These are phyloP conservation scores for Flaveria bidentis DNA, from an alignment of 129 eudicot species.

Conservation along the genomic window DNA sequence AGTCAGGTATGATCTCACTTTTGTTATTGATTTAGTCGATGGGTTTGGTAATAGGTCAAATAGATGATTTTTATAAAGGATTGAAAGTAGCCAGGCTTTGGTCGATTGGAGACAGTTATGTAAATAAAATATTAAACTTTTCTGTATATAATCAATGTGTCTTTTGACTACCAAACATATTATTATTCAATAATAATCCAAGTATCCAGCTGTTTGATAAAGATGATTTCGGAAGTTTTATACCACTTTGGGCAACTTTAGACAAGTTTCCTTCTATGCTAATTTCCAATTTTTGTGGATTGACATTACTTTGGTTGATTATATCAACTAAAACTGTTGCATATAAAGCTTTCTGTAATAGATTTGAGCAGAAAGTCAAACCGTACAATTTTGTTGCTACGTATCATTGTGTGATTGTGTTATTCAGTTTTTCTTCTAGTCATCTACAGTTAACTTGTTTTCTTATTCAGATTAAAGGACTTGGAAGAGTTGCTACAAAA, in stretches of 20 bases:
- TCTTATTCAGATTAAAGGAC: conserved; percentile 60
- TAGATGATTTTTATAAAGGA: not conserved
- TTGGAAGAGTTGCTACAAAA: conserved; percentile 72
- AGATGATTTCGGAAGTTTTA: no score
- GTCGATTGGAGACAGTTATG: not conserved
- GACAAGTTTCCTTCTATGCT: not conserved
- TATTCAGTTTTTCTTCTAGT: conserved; percentile 2
- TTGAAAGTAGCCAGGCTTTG: not conserved
- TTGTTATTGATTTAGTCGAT: not conserved
- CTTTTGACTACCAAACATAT: not conserved
- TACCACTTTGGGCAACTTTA: not conserved
- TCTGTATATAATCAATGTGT: not conserved
- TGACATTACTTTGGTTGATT: not conserved
- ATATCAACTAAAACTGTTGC: not conserved
- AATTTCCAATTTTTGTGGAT: not conserved
- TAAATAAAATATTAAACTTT: not conserved
- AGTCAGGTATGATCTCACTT: conserved; percentile 53
- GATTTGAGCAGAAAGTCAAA: not conserved
- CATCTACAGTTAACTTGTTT: not conserved
- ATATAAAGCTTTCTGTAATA: not conserved
- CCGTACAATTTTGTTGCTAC: not conserved
- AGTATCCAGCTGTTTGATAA: no score
- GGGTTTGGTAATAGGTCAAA: not conserved
- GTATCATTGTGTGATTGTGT: not conserved
- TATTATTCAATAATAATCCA: not conserved